Conservation (phyloP, 2,329 filamentous ascomycete species). For the Colletotrichum brevisporum region DNA sequence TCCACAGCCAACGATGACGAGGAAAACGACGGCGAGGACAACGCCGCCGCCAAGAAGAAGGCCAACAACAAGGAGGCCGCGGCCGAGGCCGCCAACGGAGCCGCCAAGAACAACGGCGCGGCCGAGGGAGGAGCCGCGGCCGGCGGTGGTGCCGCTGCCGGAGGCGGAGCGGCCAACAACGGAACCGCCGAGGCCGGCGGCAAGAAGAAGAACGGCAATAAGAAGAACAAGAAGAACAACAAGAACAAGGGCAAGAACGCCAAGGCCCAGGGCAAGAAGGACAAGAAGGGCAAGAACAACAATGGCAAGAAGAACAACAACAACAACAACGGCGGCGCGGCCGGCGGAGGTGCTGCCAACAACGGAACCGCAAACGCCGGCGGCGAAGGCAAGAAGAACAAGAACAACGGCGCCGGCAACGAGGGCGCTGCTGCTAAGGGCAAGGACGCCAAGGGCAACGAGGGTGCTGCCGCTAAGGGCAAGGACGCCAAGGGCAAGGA, state of each 20-base stretch:
- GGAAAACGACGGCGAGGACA: conserved; percentile 1
- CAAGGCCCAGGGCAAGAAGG: neutral
- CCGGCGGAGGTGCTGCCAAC: conserved; percentile 10
- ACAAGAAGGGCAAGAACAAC: conserved; percentile 25
- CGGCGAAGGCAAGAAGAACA: conserved; percentile 13
- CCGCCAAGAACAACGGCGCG: no score
- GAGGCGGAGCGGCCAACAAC: neutral
- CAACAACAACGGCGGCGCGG: conserved; percentile 6
- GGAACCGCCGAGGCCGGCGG: conserved; percentile 3
- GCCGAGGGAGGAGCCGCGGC: no score
- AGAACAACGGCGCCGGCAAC: neutral
- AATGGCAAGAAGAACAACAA: conserved; percentile 6
- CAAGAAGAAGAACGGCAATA: conserved; percentile 11
- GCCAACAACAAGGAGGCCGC: no score
- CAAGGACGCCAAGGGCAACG: neutral
- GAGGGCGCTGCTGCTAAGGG: conserved; percentile 9
- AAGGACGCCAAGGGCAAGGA: neutral
- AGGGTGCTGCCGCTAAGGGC: neutral
- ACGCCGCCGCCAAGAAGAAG: neutral
- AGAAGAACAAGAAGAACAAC: neutral
- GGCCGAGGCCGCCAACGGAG: no score
- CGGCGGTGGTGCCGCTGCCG: neutral
- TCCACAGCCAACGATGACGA: neutral
- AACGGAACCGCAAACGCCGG: conserved; percentile 26
- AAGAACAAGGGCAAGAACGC: no score